A percentile compares a stretch with the other conserved stretches of the same genome.
These are phyloP conservation scores for Euclidium syriacum DNA, from an alignment of 345 rosid genomes.

Conservation along the genomic window DNA sequence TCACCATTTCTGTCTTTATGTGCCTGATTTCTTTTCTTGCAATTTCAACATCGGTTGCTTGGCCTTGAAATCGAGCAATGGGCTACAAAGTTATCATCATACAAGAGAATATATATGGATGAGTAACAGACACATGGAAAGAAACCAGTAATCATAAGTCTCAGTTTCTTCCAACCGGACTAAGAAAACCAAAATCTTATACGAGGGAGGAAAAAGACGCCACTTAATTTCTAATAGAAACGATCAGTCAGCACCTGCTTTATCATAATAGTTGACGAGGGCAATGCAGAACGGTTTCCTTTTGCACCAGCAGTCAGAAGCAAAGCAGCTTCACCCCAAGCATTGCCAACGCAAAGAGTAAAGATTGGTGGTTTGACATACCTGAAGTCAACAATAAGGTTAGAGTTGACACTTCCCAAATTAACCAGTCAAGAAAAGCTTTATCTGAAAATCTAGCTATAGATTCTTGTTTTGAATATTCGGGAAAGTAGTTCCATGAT, in stretches of 20 bases:
- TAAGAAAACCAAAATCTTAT: not conserved
- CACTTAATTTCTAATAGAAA: constrained; percentile 1
- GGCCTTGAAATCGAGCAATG: constrained; percentile 91
- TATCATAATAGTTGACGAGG: constrained; percentile 40
- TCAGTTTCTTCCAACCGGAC: not conserved
- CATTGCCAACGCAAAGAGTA: constrained; percentile 94
- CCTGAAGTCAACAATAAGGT: constrained; percentile 36
- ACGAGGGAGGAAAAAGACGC: not conserved
- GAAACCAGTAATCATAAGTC: not conserved
- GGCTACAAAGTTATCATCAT: constrained; percentile 55
- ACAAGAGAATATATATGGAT: not conserved
- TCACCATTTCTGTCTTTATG: constrained; percentile 74
- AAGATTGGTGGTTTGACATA: constrained; percentile 81
- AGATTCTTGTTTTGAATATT: not conserved
- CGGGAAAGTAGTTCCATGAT: not conserved
- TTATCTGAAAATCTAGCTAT: not conserved
- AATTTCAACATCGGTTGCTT: constrained; percentile 74
- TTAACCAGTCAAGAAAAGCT: not conserved
- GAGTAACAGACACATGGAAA: constrained; percentile 9
- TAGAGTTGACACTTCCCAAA: constrained; percentile 1
- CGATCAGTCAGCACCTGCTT: constrained; percentile 29
- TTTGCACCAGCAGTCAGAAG: constrained; percentile 45
- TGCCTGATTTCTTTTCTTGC: constrained; percentile 72
- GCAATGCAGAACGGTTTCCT: constrained; percentile 40
- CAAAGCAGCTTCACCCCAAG: constrained; percentile 99